These are phyloP conservation scores for Cyphellophora europaea DNA, from an alignment of 2,329 filamentous ascomycete species.

Conservation along the genomic window DNA sequence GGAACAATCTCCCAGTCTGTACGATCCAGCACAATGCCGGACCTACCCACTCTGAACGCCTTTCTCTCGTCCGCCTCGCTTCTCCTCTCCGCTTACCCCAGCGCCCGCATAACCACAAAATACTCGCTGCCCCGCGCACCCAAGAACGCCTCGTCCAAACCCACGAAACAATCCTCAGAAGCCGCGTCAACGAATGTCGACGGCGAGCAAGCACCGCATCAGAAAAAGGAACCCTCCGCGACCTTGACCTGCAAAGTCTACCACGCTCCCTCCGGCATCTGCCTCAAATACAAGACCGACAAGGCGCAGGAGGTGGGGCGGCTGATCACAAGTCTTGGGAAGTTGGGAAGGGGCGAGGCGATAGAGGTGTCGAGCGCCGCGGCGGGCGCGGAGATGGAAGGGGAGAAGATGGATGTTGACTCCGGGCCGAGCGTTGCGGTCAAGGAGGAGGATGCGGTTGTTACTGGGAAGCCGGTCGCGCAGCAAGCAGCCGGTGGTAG, in stretches of 20 bases:
- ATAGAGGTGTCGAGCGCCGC: constrained; percentile 36
- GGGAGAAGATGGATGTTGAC: constrained; percentile 18
- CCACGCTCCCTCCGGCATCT: constrained; percentile 70
- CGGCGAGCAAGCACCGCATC: neutral
- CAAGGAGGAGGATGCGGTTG: constrained; percentile 5
- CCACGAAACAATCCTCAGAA: constrained; percentile 23
- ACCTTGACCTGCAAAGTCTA: constrained; percentile 80
- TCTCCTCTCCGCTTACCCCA: constrained; percentile 76
- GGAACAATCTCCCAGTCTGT: too few relatives aligned
- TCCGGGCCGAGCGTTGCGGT: constrained; percentile 9
- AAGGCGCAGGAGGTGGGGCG: constrained; percentile 85
- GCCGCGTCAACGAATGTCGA: constrained; percentile 20
- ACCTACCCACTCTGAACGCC: constrained; percentile 72
- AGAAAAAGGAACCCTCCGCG: constrained; percentile 41
- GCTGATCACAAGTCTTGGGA: constrained; percentile 66
- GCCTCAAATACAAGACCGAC: constrained; percentile 83
- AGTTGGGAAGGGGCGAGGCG: constrained; percentile 58
- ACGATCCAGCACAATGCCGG: too few relatives aligned
- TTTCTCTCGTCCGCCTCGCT: constrained; percentile 84
- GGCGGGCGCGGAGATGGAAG: constrained; percentile 28
- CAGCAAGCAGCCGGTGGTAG: constrained; percentile 1
- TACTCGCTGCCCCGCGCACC: constrained; percentile 48
- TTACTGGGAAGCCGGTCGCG: neutral
- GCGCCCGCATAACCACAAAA: constrained; percentile 80
- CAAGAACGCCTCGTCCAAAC: constrained; percentile 21